These are phyloP conservation scores for Phytophthora europaea DNA, from an alignment of 352 stramenopile genomes.

Conservation along the genomic window DNA sequence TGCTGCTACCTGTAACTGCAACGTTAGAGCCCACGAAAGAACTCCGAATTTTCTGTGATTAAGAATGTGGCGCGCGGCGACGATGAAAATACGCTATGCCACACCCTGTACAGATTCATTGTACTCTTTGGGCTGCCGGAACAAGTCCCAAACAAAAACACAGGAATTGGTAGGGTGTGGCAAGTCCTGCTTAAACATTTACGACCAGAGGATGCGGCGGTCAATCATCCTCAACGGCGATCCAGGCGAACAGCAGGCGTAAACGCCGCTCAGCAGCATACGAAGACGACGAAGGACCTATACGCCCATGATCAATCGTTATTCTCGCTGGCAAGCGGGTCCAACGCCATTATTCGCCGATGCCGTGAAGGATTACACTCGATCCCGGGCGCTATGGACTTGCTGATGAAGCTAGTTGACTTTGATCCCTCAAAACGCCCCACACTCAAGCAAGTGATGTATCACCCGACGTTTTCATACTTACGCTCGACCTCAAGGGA, in stretches of 20 bases:
- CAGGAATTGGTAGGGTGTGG: constrained; percentile 65
- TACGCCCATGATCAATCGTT: constrained; percentile 55
- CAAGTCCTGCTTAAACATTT: constrained; percentile 70
- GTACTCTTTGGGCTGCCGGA: constrained; percentile 96
- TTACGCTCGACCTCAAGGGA: constrained; percentile 31
- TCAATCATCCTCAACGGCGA: constrained; percentile 25
- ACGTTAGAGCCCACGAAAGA: constrained; percentile 60
- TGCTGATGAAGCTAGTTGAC: constrained; percentile 65
- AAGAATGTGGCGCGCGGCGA: constrained; percentile 66
- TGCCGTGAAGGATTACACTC: constrained; percentile 59
- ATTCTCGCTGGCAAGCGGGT: constrained; percentile 64
- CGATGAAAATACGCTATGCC: constrained; percentile 90
- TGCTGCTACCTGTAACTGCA: constrained; percentile 3
- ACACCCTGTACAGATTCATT: constrained; percentile 97
- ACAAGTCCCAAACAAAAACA: constrained; percentile 55
- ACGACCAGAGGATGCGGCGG: constrained; percentile 45
- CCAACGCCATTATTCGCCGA: constrained; percentile 57
- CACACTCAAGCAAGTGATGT: constrained; percentile 75
- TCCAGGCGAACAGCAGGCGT: constrained; percentile 28
- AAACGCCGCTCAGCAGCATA: constrained; percentile 10
- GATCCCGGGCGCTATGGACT: constrained; percentile 52
- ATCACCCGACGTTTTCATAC: constrained; percentile 64
- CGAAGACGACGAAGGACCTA: constrained; percentile 38
- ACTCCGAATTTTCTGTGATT: constrained; percentile 75
- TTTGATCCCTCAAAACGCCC: constrained; percentile 73